Percentiles rank a stretch among this genome's conserved stretches.
These are phyloP conservation scores for Isabelozyma rhagii DNA, from an alignment of 805 yeast species.

Conservation along the genomic window DNA sequence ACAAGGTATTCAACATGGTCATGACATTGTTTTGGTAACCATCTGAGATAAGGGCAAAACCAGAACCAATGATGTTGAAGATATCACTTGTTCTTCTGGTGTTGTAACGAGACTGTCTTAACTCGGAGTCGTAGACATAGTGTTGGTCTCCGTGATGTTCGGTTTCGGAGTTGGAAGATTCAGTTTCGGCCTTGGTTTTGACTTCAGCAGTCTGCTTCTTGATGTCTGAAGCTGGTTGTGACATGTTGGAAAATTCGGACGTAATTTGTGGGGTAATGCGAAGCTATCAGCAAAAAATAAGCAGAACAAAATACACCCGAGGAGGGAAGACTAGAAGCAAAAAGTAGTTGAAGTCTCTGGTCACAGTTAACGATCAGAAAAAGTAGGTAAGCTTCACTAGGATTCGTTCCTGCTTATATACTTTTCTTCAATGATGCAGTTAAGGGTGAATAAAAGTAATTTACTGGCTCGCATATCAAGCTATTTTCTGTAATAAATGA, in stretches of 20 bases:
- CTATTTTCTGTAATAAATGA: not conserved
- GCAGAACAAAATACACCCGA: no score
- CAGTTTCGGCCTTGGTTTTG: not conserved
- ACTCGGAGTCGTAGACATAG: conserved; percentile 30
- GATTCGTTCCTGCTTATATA: no score
- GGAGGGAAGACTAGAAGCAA: no score
- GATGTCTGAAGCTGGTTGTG: not conserved
- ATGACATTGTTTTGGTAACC: conserved; percentile 75
- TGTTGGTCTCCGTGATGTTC: conserved; percentile 3
- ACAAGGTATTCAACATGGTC: conserved; percentile 64
- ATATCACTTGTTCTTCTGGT: conserved; percentile 26
- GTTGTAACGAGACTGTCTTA: conserved; percentile 25
- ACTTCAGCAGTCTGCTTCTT: not conserved
- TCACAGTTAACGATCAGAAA: no score
- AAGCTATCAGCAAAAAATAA: no score
- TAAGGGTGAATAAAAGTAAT: no score
- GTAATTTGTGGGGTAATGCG: not conserved
- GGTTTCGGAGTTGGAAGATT: not conserved
- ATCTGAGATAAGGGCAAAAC: conserved; percentile 73
- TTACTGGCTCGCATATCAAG: no score
- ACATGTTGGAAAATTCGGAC: not conserved
- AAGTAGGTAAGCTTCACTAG: no score
- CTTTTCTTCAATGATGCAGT: no score
- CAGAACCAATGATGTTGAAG: conserved; percentile 58
- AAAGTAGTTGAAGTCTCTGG: no score